A percentile compares a stretch with the other conserved stretches of the same genome.
Conservation (phyloP, 1,284 basidiomycete genomes). For the Malassezia sp. region DNA sequence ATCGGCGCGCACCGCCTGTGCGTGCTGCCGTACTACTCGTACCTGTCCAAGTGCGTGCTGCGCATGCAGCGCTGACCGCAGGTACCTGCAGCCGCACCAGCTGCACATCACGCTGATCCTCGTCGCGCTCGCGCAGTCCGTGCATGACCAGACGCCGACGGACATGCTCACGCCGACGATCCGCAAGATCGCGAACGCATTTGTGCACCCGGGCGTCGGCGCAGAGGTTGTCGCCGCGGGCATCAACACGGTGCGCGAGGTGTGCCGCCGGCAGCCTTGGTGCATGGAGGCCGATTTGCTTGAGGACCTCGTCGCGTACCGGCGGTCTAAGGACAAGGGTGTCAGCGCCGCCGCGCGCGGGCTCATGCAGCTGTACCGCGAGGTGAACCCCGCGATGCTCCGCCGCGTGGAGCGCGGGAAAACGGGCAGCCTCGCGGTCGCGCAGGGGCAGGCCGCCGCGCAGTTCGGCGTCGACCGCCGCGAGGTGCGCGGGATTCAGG, state of each 20-base stretch:
- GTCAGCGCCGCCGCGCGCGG: constrained; percentile 79
- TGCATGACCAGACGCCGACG: constrained; percentile 89
- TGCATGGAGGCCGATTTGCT: constrained; percentile 85
- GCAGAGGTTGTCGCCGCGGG: constrained; percentile 91
- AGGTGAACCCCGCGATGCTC: constrained; percentile 87
- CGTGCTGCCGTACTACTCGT: constrained; percentile 92
- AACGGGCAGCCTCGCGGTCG: constrained; percentile 31
- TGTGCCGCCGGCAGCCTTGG: constrained; percentile 87
- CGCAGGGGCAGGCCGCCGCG: constrained; percentile 41
- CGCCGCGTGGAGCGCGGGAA: constrained; percentile 65
- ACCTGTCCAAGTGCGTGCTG: constrained; percentile 76
- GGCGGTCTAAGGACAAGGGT: constrained; percentile 86
- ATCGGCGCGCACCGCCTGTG: constrained; percentile 87
- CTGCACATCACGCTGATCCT: constrained; percentile 87
- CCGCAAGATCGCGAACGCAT: constrained; percentile 83
- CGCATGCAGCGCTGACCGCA: too few relatives aligned
- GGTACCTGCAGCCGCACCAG: constrained; percentile 88
- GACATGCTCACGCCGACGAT: constrained; percentile 81
- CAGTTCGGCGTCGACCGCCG: constrained; percentile 72
- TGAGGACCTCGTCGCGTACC: constrained; percentile 83
- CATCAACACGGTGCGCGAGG: constrained; percentile 83
- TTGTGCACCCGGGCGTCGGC: constrained; percentile 93
- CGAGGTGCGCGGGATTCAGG: constrained; percentile 67
- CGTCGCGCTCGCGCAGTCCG: constrained; percentile 84
- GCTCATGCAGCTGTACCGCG: constrained; percentile 80